Evolutionary conservation across 2,329 filamentous ascomycete genomes (phyloP).

Genomic region (Chalaropsis ovoidea): DNA sequence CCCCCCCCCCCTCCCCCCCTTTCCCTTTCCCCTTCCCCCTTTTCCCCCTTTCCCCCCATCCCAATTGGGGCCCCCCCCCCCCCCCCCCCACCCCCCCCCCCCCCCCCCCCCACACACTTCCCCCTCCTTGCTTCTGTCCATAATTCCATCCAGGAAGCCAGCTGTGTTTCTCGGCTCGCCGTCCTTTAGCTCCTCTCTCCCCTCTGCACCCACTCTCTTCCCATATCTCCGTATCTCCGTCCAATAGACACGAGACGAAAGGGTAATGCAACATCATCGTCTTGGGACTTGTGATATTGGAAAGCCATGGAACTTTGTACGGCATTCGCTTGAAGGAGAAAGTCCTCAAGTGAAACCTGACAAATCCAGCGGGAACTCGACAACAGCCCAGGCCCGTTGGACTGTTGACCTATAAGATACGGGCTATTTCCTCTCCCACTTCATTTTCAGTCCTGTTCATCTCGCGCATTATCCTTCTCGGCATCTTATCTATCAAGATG

Average conservation of each 20-base stretch:
- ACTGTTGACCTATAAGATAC: neutral
- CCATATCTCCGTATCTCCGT: neutral
- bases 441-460: neutral
- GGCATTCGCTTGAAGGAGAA: neutral
- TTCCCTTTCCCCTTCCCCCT: too few species aligned
- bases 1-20: too few species aligned
- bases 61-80: too few species aligned
- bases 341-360: neutral
- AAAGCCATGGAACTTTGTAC: neutral
- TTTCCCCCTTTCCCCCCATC: too few species aligned
- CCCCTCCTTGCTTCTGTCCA: too few species aligned
- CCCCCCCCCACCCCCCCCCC: too few species aligned
- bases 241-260: neutral
- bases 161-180: too few species aligned
- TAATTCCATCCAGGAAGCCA: too few species aligned
- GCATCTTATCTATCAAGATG: slow-evolving; percentile 2
- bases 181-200: neutral
- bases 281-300: neutral
- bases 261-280: neutral
- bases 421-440: neutral
- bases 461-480: neutral
- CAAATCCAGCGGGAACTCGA: neutral
- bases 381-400: neutral
- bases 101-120: too few species aligned
- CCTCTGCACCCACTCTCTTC: neutral